These are phyloP conservation scores for Spiraea crenata DNA, from an alignment of 331 rosid genomes.

Conservation along the genomic window DNA sequence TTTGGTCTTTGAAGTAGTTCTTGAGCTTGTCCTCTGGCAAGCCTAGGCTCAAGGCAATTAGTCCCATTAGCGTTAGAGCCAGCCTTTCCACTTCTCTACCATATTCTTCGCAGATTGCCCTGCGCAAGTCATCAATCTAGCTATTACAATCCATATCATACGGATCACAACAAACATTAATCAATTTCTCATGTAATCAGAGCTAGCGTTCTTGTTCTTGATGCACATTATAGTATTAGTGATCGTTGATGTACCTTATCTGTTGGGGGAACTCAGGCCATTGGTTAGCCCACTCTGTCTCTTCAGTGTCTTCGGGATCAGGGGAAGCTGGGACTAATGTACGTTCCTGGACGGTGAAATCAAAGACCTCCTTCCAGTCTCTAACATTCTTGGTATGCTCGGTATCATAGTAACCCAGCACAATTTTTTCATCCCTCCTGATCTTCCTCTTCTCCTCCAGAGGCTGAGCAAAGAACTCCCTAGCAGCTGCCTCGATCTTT, in stretches of 20 bases:
- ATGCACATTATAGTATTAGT: neutral
- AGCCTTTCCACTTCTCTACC: slow-evolving; percentile 55
- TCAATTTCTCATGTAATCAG: neutral
- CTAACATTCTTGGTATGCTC: slow-evolving; percentile 72
- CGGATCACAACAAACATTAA: neutral
- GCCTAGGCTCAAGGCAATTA: slow-evolving; percentile 59
- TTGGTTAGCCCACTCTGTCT: slow-evolving; percentile 40
- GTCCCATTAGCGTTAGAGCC: slow-evolving; percentile 55
- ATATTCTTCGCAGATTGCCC: slow-evolving; percentile 56
- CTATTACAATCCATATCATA: neutral
- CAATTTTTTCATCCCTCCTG: slow-evolving; percentile 27
- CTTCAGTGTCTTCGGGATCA: slow-evolving; percentile 28
- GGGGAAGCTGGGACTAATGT: slow-evolving; percentile 37
- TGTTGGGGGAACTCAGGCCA: slow-evolving; percentile 53
- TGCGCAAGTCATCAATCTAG: neutral
- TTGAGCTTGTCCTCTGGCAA: slow-evolving; percentile 43
- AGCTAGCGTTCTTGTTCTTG: neutral
- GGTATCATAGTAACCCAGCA: slow-evolving; percentile 47
- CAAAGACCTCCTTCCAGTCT: slow-evolving; percentile 83
- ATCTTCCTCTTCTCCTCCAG: slow-evolving; percentile 62
- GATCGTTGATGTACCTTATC: slow-evolving; percentile 34
- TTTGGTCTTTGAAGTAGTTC: slow-evolving; percentile 50
- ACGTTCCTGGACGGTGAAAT: slow-evolving; percentile 41
- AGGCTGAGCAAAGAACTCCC: slow-evolving; percentile 52
- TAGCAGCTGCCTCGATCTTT: slow-evolving; percentile 34